A percentile compares a stretch with the other conserved stretches of the same genome.
These are phyloP conservation scores for Saksenaea vasiformis DNA, from an alignment of 371 early-diverging fungal genomes.

Conservation along the genomic window DNA sequence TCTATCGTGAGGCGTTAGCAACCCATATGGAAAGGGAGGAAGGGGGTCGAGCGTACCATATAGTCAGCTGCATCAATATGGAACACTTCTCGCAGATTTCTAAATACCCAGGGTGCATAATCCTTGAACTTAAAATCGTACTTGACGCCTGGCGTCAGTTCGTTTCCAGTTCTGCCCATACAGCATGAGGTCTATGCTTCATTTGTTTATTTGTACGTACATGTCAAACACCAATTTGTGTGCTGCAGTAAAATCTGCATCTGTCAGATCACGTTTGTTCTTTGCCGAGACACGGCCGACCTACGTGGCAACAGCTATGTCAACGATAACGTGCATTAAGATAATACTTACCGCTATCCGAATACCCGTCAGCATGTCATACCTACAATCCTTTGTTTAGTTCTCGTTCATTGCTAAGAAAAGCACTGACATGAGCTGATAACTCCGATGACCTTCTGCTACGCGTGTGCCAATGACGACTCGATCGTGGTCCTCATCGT, in stretches of 20 bases:
- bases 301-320: neutral
- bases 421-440: constrained; percentile 78
- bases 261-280: constrained; percentile 66
- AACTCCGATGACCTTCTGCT: constrained; percentile 69
- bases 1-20: constrained; percentile 31
- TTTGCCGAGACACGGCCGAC: constrained; percentile 82
- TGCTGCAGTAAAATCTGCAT: constrained; percentile 81
- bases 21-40: neutral
- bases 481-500: constrained; percentile 56
- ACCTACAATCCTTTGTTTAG: constrained; percentile 58
- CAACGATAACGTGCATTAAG: too few species aligned
- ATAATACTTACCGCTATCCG: constrained; percentile 74
- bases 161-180: constrained; percentile 77
- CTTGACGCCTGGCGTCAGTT: constrained; percentile 89
- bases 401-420: neutral
- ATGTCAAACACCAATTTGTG: constrained; percentile 94
- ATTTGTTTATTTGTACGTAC: constrained; percentile 38
- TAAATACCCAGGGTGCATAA: constrained; percentile 97
- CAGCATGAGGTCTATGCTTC: neutral
- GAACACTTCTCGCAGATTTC: constrained; percentile 85
- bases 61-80: constrained; percentile 94
- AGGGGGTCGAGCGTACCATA: constrained; percentile 54
- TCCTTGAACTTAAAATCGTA: constrained; percentile 99
- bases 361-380: constrained; percentile 96
- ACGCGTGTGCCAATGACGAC: constrained; percentile 67